Percentiles rank a stretch among this genome's conserved stretches.
phyloP scores from a whole-genome alignment of 371 early-diverging fungal genomes.

The Paraphysoderma sedebokerense region DNA sequence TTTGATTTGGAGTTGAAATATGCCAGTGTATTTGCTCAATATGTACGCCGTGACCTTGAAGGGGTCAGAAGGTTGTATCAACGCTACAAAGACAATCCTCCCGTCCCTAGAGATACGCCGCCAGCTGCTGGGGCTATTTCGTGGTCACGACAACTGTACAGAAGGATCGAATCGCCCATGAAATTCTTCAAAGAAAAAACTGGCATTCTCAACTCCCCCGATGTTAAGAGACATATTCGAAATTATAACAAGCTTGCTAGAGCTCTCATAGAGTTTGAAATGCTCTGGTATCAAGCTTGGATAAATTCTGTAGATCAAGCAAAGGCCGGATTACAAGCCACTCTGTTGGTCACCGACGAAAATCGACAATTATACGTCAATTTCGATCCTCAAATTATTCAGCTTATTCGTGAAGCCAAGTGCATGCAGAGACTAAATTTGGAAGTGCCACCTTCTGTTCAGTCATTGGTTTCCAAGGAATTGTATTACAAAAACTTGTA shows the following conservation, averaged over 20 bases:
- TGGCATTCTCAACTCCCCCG: constrained; percentile 20
- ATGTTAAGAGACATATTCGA: constrained; percentile 37
- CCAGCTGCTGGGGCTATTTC: constrained; percentile 37
- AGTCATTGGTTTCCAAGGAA: constrained; percentile 27
- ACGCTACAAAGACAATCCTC: constrained; percentile 33
- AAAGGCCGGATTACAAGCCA: constrained; percentile 35
- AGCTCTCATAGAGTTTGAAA: constrained; percentile 36
- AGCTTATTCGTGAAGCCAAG: constrained; percentile 34
- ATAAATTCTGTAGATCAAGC: constrained; percentile 29
- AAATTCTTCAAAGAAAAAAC: constrained; percentile 25
- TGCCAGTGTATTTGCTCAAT: constrained; percentile 37
- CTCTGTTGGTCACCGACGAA: constrained; percentile 26
- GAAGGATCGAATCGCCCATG: constrained; percentile 37
- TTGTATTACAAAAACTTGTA: constrained; percentile 26
- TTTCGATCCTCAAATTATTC: constrained; percentile 34
- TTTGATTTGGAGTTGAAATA: constrained; percentile 39
- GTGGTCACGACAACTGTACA: constrained; percentile 37
- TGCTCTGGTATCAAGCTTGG: constrained; percentile 36
- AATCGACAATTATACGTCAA: constrained; percentile 36
- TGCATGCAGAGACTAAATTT: constrained; percentile 25
- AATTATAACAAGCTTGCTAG: constrained; percentile 41
- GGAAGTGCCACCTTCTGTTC: constrained; percentile 28
- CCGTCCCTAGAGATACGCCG: constrained; percentile 33
- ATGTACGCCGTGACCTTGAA: constrained; percentile 32
- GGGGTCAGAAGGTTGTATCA: constrained; percentile 36